phyloP scores from a whole-genome alignment of 768 basidiomycete species.

The Coprinellus aureogranulatus region DNA sequence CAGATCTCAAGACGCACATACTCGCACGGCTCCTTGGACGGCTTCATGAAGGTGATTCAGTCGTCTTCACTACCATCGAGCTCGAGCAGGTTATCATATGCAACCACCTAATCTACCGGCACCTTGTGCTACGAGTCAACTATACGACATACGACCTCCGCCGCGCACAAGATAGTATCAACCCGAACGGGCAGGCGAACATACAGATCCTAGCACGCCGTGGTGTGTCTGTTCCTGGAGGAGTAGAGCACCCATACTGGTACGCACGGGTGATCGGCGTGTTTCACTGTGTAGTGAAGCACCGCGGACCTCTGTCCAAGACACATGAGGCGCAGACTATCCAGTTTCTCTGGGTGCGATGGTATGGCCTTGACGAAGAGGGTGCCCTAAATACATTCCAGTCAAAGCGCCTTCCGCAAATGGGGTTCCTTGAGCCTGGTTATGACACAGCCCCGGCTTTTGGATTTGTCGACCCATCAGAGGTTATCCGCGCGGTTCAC shows the following conservation, averaged over 20 bases:
- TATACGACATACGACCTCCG: conserved; percentile 46
- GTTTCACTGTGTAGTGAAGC: conserved; percentile 27
- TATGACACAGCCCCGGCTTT: conserved; percentile 27
- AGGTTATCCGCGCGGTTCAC: conserved; percentile 39
- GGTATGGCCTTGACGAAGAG: conserved; percentile 14
- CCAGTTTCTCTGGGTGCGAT: conserved; percentile 29
- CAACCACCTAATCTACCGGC: conserved; percentile 26
- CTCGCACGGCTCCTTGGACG: conserved; percentile 21
- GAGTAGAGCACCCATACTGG: conserved; percentile 31
- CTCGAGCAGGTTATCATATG: background rate
- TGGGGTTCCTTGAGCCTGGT: conserved; percentile 32
- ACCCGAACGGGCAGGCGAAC: conserved; percentile 32
- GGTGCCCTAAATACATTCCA: conserved; percentile 5
- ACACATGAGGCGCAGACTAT: conserved; percentile 10
- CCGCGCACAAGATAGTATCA: conserved; percentile 39
- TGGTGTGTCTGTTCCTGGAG: too few species aligned
- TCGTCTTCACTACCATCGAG: background rate
- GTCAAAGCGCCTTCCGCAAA: conserved; percentile 9
- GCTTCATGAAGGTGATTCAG: conserved; percentile 15
- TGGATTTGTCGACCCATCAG: conserved; percentile 45
- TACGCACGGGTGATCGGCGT: conserved; percentile 34
- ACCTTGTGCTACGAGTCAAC: conserved; percentile 34
- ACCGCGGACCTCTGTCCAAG: conserved; percentile 8
- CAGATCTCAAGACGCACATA: conserved; percentile 27
- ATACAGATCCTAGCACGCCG: too few species aligned